Conservation (phyloP, 192 early-diverging fungal genomes). For the Gaertneriomyces sp. region DNA sequence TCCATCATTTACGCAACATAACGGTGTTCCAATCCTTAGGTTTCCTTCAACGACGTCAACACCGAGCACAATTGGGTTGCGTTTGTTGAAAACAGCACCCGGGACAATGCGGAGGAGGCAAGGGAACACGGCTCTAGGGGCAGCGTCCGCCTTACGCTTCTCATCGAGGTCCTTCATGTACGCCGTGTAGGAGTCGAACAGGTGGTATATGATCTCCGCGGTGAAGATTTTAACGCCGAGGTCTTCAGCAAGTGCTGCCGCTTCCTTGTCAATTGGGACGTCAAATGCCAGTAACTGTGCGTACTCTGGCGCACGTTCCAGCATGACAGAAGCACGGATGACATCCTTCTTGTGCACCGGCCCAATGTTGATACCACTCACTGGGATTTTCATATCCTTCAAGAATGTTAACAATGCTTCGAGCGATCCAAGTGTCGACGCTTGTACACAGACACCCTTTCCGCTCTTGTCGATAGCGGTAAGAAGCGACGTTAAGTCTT, state of each 20-base stretch:
- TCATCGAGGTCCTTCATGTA: slow-evolving; percentile 77
- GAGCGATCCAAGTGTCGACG: slow-evolving; percentile 94
- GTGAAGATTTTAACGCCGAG: slow-evolving; percentile 88
- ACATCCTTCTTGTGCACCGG: slow-evolving; percentile 98
- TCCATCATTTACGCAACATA: slow-evolving; percentile 77
- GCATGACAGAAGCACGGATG: slow-evolving; percentile 84
- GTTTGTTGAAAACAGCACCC: slow-evolving; percentile 89
- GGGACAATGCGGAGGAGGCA: slow-evolving; percentile 84
- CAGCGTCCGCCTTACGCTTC: slow-evolving; percentile 81
- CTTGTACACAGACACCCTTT: slow-evolving; percentile 95
- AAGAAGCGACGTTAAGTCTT: slow-evolving; percentile 74
- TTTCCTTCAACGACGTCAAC: slow-evolving; percentile 92
- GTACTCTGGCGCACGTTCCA: slow-evolving; percentile 82
- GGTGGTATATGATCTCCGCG: slow-evolving; percentile 98
- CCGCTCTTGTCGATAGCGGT: slow-evolving; percentile 78
- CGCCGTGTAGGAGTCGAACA: slow-evolving; percentile 90
- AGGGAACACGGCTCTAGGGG: slow-evolving; percentile 94
- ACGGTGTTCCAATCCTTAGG: slow-evolving; percentile 83
- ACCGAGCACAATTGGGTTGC: slow-evolving; percentile 91
- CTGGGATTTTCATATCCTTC: slow-evolving; percentile 86
- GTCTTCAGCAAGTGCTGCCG: slow-evolving; percentile 85
- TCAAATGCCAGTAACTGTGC: slow-evolving; percentile 56
- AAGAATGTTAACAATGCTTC: slow-evolving; percentile 96
- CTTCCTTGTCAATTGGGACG: slow-evolving; percentile 70
- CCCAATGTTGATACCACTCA: slow-evolving; percentile 94